These are phyloP conservation scores for Groenewaldozyma sp. DNA, from an alignment of 1,139 yeast species.

Conservation along the genomic window DNA sequence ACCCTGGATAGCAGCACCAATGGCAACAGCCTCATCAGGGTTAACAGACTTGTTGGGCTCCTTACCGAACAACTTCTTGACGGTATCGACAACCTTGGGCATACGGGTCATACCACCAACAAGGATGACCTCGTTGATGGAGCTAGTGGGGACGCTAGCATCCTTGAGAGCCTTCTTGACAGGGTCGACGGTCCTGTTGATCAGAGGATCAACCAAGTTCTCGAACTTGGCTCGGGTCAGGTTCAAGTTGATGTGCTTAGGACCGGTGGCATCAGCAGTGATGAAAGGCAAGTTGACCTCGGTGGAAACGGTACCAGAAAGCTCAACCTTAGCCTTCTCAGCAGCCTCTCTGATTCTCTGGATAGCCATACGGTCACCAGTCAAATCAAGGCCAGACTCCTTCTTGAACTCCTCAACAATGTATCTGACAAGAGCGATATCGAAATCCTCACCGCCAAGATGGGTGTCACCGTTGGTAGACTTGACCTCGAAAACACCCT, in stretches of 20 bases:
- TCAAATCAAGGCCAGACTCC: conserved; percentile 82
- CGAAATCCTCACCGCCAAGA: conserved; percentile 79
- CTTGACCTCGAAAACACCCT: conserved; percentile 82
- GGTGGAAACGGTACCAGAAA: conserved; percentile 87
- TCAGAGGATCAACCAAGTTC: conserved; percentile 77
- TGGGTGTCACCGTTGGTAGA: conserved; percentile 88
- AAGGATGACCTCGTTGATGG: conserved; percentile 86
- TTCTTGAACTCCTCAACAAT: conserved; percentile 88
- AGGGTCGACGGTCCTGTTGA: conserved; percentile 92
- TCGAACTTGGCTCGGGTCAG: conserved; percentile 91
- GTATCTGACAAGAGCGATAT: conserved; percentile 78
- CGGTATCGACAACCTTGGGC: conserved; percentile 99
- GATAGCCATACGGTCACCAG: conserved; percentile 94
- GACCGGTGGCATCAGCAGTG: conserved; percentile 91
- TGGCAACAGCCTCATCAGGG: conserved; percentile 99
- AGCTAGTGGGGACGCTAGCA: conserved; percentile 78
- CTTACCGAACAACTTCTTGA: conserved; percentile 82
- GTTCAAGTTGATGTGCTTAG: conserved; percentile 95
- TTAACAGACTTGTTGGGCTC: conserved; percentile 98
- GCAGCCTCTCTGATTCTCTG: conserved; percentile 99
- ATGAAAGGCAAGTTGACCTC: conserved; percentile 96
- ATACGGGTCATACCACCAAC: conserved; percentile 99
- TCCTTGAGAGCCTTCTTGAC: conserved; percentile 98
- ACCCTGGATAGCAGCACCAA: conserved; percentile 99
- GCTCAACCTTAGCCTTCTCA: conserved; percentile 98